Conservation (phyloP, 345 rosid genomes). For the Linum trigynum region DNA sequence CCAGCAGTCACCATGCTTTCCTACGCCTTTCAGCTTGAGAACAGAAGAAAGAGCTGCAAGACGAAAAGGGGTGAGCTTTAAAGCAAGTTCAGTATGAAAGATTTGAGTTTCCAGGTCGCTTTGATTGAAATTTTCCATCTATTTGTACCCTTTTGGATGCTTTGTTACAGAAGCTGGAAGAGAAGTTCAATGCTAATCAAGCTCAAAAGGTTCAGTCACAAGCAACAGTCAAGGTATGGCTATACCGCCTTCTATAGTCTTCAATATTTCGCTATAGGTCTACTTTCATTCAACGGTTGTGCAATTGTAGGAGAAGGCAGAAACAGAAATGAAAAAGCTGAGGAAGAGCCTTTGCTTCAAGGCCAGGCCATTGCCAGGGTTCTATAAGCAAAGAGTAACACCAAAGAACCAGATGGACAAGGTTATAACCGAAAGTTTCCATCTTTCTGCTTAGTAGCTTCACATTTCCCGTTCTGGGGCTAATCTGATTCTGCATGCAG, state of each 20-base stretch:
- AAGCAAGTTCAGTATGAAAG: not conserved
- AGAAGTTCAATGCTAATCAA: conserved; percentile 55
- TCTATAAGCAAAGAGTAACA: conserved; percentile 51
- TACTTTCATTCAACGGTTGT: not conserved
- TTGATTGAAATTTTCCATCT: not conserved
- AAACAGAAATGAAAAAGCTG: conserved; percentile 52
- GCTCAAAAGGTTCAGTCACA: conserved; percentile 39
- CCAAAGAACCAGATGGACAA: conserved; percentile 31
- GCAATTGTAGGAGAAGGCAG: conserved; percentile 30
- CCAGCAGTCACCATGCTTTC: conserved; percentile 41
- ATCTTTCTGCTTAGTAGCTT: not conserved
- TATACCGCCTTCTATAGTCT: too few species aligned
- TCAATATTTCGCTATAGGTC: not conserved
- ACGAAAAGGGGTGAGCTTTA: conserved; percentile 57
- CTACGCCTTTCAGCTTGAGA: conserved; percentile 57
- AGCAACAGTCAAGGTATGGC: conserved; percentile 35
- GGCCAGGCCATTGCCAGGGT: conserved; percentile 86
- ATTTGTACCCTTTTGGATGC: too few species aligned
- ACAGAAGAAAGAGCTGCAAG: conserved; percentile 81
- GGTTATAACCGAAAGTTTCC: conserved; percentile 27
- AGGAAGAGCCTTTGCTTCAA: conserved; percentile 73
- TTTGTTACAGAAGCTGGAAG: conserved; percentile 59
- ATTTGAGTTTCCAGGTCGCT: not conserved
- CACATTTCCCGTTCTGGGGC: not conserved
- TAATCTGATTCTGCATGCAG: conserved; percentile 10